Evolutionary conservation across 352 stramenopile species (phyloP).

Genomic region (Peronospora belbahrii): DNA sequence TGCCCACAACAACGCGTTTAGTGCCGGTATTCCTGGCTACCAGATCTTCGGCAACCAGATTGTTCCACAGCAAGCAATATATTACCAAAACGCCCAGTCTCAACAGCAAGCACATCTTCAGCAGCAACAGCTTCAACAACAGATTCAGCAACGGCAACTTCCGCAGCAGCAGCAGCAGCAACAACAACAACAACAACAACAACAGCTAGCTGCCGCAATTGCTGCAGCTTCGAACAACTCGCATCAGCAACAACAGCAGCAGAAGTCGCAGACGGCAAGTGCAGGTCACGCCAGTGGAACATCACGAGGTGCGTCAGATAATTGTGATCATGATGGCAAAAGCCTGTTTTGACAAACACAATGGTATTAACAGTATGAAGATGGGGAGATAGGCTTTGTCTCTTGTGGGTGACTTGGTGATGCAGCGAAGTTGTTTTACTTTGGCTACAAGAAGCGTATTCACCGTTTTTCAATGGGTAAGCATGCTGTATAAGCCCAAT

Average conservation of each 20-base stretch:
- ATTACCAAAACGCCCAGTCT: slow-evolving; percentile 40
- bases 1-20: slow-evolving; percentile 37
- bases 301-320: slow-evolving; percentile 25
- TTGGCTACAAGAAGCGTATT: slow-evolving; percentile 3
- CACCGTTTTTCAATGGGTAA: slow-evolving; percentile 11
- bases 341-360: slow-evolving; percentile 19
- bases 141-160: slow-evolving; percentile 32
- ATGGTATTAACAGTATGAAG: slow-evolving; percentile 27
- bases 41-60: slow-evolving; percentile 62
- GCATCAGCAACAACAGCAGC: slow-evolving; percentile 20
- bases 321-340: slow-evolving; percentile 8
- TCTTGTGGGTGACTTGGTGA: slow-evolving; percentile 30
- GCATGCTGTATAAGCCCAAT: background rate
- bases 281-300: slow-evolving; percentile 7
- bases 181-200: slow-evolving; percentile 34
- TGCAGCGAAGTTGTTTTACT: slow-evolving; percentile 10
- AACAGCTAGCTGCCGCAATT: slow-evolving; percentile 35
- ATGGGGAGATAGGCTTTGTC: slow-evolving; percentile 14
- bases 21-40: slow-evolving; percentile 42
- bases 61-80: slow-evolving; percentile 45
- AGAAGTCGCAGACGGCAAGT: slow-evolving; percentile 20
- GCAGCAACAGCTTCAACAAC: slow-evolving; percentile 41
- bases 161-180: slow-evolving; percentile 37
- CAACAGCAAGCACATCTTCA: slow-evolving; percentile 43
- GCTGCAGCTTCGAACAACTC: slow-evolving; percentile 26